A percentile compares a stretch with the other conserved stretches of the same genome.
Conservation (phyloP, 331 rosid genomes). For the Pyrus hybrid region DNA sequence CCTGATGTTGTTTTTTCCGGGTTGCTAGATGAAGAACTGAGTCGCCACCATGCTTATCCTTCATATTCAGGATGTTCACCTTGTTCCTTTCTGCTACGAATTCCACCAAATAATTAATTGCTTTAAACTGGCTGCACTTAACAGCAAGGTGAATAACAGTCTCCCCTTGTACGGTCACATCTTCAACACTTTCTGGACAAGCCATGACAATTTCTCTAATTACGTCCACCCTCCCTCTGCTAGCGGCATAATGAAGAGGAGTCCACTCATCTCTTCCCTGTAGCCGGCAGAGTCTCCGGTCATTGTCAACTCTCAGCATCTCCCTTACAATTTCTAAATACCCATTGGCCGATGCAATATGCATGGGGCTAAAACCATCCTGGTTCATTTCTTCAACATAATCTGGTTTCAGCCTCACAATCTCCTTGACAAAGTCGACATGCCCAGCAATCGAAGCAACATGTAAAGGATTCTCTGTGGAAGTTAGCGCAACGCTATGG, state of each 20-base stretch:
- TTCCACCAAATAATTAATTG: neutral
- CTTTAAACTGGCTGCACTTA: slow-evolving; percentile 14
- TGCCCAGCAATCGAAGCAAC: too few relatives aligned
- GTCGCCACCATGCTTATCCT: slow-evolving; percentile 18
- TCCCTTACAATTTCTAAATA: slow-evolving; percentile 17
- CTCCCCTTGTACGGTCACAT: slow-evolving; percentile 14
- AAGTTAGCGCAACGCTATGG: too few relatives aligned
- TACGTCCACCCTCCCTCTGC: slow-evolving; percentile 16
- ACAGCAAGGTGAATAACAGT: slow-evolving; percentile 26
- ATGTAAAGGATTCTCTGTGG: too few relatives aligned
- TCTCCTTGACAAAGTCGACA: slow-evolving; percentile 21
- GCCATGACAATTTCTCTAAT: slow-evolving; percentile 13
- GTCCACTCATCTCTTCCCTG: slow-evolving; percentile 18
- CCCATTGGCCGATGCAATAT: slow-evolving; percentile 24
- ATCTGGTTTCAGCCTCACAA: slow-evolving; percentile 3
- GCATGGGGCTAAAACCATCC: slow-evolving; percentile 22
- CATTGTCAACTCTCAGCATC: slow-evolving; percentile 16
- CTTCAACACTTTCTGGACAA: slow-evolving; percentile 26
- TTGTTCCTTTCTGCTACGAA: neutral
- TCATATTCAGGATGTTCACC: neutral
- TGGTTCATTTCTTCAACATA: slow-evolving; percentile 10
- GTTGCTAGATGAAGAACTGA: slow-evolving; percentile 24
- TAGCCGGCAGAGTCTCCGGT: slow-evolving; percentile 9
- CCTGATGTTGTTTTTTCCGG: slow-evolving; percentile 27
- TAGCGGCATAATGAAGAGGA: slow-evolving; percentile 26